Conservation (phyloP, 2,329 filamentous ascomycete species). For the Falciphora oryzae region DNA sequence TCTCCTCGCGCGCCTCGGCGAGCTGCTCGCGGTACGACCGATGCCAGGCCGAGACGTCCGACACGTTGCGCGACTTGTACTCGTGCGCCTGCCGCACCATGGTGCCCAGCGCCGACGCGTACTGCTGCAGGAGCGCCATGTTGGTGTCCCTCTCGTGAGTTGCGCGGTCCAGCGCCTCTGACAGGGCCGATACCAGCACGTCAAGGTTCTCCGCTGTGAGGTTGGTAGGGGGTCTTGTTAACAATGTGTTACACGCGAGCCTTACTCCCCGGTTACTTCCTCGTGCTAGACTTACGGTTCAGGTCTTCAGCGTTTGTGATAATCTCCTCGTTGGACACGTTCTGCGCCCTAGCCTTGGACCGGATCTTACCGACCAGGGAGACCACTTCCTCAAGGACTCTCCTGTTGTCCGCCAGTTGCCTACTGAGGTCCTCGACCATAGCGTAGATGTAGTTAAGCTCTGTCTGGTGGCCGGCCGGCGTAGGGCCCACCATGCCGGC, state of each 20-base stretch:
- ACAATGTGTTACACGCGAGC: background rate
- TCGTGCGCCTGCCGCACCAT: conserved; percentile 61
- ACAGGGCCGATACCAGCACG: conserved; percentile 53
- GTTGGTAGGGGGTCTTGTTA: background rate
- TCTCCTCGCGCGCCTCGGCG: conserved; percentile 59
- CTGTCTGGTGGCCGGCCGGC: conserved; percentile 62
- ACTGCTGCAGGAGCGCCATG: conserved; percentile 50
- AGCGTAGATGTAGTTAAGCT: conserved; percentile 62
- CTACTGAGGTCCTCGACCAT: conserved; percentile 63
- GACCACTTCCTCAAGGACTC: conserved; percentile 58
- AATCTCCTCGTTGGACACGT: conserved; percentile 53
- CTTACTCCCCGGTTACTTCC: background rate
- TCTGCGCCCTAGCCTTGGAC: conserved; percentile 45
- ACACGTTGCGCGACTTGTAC: conserved; percentile 58
- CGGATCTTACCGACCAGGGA: conserved; percentile 57
- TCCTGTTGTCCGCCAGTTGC: conserved; percentile 55
- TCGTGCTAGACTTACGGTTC: conserved; percentile 36
- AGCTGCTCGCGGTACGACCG: conserved; percentile 60
- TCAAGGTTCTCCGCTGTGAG: conserved; percentile 30
- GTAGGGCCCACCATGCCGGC: conserved; percentile 47
- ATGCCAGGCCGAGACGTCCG: conserved; percentile 59
- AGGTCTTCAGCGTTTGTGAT: conserved; percentile 51
- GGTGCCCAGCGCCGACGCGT: conserved; percentile 48
- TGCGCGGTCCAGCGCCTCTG: conserved; percentile 56
- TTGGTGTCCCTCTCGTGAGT: conserved; percentile 57